phyloP scores from a whole-genome alignment of 1,284 basidiomycete species.

The Trichosporon coremiiforme region DNA sequence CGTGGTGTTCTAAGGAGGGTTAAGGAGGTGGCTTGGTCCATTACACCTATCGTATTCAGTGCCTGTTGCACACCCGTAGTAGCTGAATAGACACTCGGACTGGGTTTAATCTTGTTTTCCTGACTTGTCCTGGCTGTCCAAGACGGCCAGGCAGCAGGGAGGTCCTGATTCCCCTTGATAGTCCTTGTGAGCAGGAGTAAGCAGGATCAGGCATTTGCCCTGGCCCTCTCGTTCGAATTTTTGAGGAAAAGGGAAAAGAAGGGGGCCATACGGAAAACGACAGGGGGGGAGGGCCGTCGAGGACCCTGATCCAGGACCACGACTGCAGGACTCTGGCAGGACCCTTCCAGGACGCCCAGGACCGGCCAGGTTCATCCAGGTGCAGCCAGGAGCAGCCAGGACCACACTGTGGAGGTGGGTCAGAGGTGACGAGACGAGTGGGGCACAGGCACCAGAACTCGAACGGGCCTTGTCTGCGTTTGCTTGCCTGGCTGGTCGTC shows the following conservation, averaged over 20 bases:
- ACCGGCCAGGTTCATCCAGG: background rate
- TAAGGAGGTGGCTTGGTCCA: background rate
- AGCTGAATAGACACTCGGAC: slow-evolving; percentile 1
- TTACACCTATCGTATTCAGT: background rate
- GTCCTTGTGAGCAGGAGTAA: slow-evolving; percentile 8
- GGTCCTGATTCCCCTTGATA: background rate
- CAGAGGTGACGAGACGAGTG: slow-evolving; percentile 14
- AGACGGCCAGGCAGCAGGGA: background rate
- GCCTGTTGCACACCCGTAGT: background rate
- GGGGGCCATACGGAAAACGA: slow-evolving; percentile 4
- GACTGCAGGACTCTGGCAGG: background rate
- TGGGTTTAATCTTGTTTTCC: slow-evolving; percentile 15
- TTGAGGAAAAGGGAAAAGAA: background rate
- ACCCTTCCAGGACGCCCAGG: background rate
- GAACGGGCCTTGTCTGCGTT: slow-evolving; percentile 4
- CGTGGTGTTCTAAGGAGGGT: slow-evolving; percentile 4
- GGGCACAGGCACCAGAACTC: slow-evolving; percentile 17
- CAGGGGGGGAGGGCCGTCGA: background rate
- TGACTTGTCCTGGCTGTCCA: background rate
- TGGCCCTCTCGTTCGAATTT: background rate
- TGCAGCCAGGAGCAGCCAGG: background rate
- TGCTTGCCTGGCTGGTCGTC: background rate
- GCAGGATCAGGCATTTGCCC: background rate
- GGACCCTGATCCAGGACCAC: slow-evolving; percentile 6
- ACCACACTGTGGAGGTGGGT: slow-evolving; percentile 4